These are phyloP conservation scores for Arthrobotrys iridis DNA, from an alignment of 2,329 filamentous ascomycete genomes.

Conservation along the genomic window DNA sequence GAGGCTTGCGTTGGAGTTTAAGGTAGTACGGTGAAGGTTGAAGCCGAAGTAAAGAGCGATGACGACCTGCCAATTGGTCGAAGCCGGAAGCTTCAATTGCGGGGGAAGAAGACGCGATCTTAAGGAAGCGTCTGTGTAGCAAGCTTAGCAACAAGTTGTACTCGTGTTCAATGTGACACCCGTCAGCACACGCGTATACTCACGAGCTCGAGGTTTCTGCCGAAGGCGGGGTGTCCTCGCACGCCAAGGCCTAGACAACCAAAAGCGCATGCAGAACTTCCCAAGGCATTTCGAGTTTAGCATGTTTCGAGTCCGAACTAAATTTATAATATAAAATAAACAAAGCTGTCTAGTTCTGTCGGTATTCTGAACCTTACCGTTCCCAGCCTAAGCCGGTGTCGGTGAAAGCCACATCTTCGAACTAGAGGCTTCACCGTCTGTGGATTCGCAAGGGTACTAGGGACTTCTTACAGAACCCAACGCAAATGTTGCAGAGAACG, in stretches of 20 bases:
- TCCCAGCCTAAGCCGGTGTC: conserved; percentile 1
- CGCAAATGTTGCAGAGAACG: background rate
- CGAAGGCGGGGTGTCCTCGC: conserved; percentile 17
- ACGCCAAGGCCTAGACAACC: conserved; percentile 9
- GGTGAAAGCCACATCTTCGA: background rate
- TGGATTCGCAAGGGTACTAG: background rate
- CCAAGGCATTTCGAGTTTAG: background rate
- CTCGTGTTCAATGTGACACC: background rate
- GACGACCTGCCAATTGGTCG: background rate
- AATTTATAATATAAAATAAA: too few species aligned
- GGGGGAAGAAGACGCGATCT: background rate
- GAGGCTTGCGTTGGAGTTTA: background rate
- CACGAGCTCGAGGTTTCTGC: conserved; percentile 7
- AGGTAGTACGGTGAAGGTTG: background rate
- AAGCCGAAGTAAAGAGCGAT: background rate
- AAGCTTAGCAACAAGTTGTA: background rate
- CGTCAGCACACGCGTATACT: background rate
- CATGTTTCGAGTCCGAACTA: background rate
- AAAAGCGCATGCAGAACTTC: conserved; percentile 10
- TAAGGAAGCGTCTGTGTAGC: background rate
- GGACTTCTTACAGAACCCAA: background rate
- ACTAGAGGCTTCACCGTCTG: too few species aligned
- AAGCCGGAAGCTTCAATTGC: background rate
- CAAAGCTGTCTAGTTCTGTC: background rate
- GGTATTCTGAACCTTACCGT: background rate